Conservation (phyloP, 495 filamentous ascomycete species). For the Penicillium tannophilum region DNA sequence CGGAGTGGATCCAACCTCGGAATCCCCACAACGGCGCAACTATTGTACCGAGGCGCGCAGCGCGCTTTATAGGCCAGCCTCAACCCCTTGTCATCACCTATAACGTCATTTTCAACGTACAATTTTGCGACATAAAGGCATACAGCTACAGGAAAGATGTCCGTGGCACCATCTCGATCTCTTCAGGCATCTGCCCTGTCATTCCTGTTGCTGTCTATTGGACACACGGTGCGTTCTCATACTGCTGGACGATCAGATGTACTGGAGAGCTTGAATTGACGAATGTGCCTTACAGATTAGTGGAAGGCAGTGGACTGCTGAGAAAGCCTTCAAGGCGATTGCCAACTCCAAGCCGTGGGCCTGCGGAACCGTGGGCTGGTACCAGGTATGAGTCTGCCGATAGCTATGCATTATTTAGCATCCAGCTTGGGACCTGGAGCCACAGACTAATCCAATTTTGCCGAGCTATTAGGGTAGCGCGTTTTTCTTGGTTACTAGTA, state of each 20-base stretch:
- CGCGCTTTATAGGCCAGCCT: not conserved
- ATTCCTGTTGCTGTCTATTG: constrained; percentile 27
- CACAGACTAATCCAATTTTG: not conserved
- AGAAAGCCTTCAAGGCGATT: constrained; percentile 29
- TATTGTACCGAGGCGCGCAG: constrained; percentile 1
- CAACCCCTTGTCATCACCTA: not conserved
- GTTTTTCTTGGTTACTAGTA: constrained; percentile 31
- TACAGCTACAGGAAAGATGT: constrained; percentile 5
- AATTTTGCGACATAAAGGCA: not conserved
- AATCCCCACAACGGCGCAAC: constrained; percentile 1
- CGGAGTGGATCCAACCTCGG: constrained; percentile 3
- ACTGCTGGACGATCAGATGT: not conserved
- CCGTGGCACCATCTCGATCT: constrained; percentile 21
- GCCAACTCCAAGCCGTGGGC: constrained; percentile 28
- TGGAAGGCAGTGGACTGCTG: constrained; percentile 31
- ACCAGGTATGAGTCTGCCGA: constrained; percentile 25
- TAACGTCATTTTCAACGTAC: not conserved
- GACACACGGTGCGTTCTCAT: constrained; percentile 27
- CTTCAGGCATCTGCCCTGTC: constrained; percentile 28
- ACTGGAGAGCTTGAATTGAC: not conserved
- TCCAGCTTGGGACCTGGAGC: not conserved
- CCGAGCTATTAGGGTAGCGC: constrained; percentile 26
- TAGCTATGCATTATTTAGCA: not conserved
- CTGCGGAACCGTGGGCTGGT: constrained; percentile 35
- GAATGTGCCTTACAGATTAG: constrained; percentile 8